These are phyloP conservation scores for Skeletonema tropicum DNA, from an alignment of 108 stramenopile species.

Conservation along the genomic window DNA sequence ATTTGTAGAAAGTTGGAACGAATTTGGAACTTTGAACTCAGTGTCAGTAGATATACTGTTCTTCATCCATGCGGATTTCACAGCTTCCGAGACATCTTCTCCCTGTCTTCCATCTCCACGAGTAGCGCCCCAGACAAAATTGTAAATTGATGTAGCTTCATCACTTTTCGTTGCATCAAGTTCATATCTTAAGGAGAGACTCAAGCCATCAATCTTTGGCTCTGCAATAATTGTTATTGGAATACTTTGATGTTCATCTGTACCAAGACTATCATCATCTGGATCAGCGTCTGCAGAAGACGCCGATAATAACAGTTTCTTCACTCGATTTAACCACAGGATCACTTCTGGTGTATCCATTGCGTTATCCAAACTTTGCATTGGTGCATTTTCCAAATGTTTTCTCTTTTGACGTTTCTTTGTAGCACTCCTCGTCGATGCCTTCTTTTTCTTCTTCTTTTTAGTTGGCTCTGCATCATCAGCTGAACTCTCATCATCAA, in stretches of 20 bases:
- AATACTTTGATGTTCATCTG: not conserved
- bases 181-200: conserved; percentile 82
- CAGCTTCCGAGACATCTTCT: conserved; percentile 80
- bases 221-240: conserved; percentile 76
- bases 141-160: conserved; percentile 19
- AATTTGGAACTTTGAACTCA: conserved; percentile 12
- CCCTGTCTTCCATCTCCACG: conserved; percentile 88
- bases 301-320: conserved; percentile 35
- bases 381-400: conserved; percentile 62
- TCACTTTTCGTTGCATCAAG: not conserved
- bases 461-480: conserved; percentile 1
- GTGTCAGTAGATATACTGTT: not conserved
- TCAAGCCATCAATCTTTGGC: conserved; percentile 95
- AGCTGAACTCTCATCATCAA: not conserved
- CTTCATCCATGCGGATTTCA: conserved; percentile 48
- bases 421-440: conserved; percentile 6
- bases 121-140: conserved; percentile 83
- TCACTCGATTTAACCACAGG: conserved; percentile 70
- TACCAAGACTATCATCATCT: conserved; percentile 3
- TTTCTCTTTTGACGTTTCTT: conserved; percentile 25
- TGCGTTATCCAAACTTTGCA: conserved; percentile 86
- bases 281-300: not conserved
- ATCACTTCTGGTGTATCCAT: conserved; percentile 57
- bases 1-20: conserved; percentile 12
- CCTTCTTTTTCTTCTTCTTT: conserved; percentile 2